Evolutionary conservation across 2,329 filamentous ascomycete species (phyloP).

Genomic region (Fusarium zealandicum): DNA sequence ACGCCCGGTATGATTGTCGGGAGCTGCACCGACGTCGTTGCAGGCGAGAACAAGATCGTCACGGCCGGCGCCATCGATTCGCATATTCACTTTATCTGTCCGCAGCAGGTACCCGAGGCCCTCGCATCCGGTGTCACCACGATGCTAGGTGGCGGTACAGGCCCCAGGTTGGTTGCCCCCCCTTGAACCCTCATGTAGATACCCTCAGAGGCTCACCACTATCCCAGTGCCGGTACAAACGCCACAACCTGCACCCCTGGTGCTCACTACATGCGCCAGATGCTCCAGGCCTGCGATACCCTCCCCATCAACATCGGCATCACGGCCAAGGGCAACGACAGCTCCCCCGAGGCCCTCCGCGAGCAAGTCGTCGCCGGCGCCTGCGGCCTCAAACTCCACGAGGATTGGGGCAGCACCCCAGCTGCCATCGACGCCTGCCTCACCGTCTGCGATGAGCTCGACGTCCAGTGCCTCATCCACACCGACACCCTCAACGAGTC

Average conservation of each 20-base stretch:
- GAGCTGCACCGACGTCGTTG: constrained; percentile 88
- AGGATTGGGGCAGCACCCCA: constrained; percentile 94
- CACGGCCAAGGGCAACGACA: constrained; percentile 93
- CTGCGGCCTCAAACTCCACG: constrained; percentile 91
- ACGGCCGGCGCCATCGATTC: constrained; percentile 90
- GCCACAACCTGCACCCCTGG: constrained; percentile 95
- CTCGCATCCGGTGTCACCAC: constrained; percentile 88
- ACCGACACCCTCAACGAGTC: constrained; percentile 97
- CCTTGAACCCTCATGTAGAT: not conserved
- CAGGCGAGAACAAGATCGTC: constrained; percentile 87
- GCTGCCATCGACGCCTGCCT: constrained; percentile 90
- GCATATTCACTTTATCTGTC: constrained; percentile 95
- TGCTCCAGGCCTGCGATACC: constrained; percentile 85
- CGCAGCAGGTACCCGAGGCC: constrained; percentile 86
- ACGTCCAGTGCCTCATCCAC: constrained; percentile 93
- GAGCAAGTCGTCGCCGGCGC: constrained; percentile 86
- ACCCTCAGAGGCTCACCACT: constrained; percentile 13
- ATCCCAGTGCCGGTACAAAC: constrained; percentile 76
- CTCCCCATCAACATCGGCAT: constrained; percentile 89
- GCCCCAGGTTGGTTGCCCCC: constrained; percentile 71
- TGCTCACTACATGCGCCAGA: constrained; percentile 80
- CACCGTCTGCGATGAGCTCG: constrained; percentile 84
- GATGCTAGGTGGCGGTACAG: constrained; percentile 88
- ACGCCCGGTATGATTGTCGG: constrained; percentile 80
- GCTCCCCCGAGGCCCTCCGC: constrained; percentile 70